Evolutionary conservation across 2,329 filamentous ascomycete genomes (phyloP).

Genomic region (Neophaeococcomyces aloes): DNA sequence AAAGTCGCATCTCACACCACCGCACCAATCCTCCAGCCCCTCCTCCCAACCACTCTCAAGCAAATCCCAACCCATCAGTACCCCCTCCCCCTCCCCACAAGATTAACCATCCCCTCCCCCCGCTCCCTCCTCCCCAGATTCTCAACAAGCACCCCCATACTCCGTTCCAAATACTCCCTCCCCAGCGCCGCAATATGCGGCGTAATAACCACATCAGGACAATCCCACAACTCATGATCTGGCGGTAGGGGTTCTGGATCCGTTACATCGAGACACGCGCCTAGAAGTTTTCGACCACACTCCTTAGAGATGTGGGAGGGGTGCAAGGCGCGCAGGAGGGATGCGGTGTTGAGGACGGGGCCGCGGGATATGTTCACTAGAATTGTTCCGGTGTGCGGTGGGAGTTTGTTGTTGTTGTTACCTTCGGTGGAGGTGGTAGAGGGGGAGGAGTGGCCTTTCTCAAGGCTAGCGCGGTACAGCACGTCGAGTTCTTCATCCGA

Average conservation of each 20-base stretch:
- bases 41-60: no score
- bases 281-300: slow-evolving; percentile 37
- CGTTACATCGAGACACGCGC: slow-evolving; percentile 67
- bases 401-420: no score
- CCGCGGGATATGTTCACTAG: slow-evolving; percentile 64
- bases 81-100: slow-evolving; percentile 49
- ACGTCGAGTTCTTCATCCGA: slow-evolving; percentile 44
- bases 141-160: slow-evolving; percentile 46
- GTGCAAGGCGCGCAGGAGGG: slow-evolving; percentile 52
- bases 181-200: slow-evolving; percentile 53
- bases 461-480: slow-evolving; percentile 30
- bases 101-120: slow-evolving; percentile 50
- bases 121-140: slow-evolving; percentile 46
- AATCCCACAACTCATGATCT: slow-evolving; percentile 58
- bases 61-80: slow-evolving; percentile 39
- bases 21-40: no score
- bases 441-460: neutral
- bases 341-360: slow-evolving; percentile 49
- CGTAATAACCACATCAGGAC: slow-evolving; percentile 59
- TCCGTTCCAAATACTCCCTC: slow-evolving; percentile 45
- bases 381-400: no score
- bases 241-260: slow-evolving; percentile 66
- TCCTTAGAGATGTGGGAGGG: slow-evolving; percentile 22
- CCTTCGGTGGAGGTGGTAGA: no score
- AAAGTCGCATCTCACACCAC: no score